Base-by-base conservation (phyloP, 306 rosid genomes). In the Inga oerstediana region DNA sequence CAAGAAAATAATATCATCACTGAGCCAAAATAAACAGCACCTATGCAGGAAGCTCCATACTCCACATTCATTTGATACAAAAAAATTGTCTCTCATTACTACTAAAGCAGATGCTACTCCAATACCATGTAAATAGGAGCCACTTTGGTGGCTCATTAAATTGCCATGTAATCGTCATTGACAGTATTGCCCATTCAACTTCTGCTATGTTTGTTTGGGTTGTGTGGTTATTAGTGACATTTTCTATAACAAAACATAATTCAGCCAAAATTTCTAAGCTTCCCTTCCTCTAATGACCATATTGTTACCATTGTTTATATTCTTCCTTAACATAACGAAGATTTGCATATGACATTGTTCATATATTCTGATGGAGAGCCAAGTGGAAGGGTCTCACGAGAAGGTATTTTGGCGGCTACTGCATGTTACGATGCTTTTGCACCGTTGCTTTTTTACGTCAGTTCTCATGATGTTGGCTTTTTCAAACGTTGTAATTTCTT, bases 341-440 rank as follows among this genome's bases (percentile, higher is more conserved):
- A 72, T 96, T 94, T 78, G 97, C 99, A 48, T 93, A 93, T 83
- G 99, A 96, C 87, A 91, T 96, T 76, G 97, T 89, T 86, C 98
- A 94, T 80, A 92, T 96, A 87, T 96, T 96, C 84, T 92, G 98
- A 91, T 81, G 70, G 80, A 61, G 44, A 78, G 59, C 20, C 41
- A 35, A 67, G 22, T 52, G 85, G 84, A 44, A 77, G 41, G 52
- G 66, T 73, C 48, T 44, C 0, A 17, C 56, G 30, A 59, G 76
- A 83, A 68, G 82, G 81, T 54, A 62, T 65, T 64, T 49, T 48
- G 69, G 79, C 70, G 27, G 74, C 41, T 65, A 64, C 67, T 35
- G 81, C 9, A 30, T 68, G 20, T 68, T 58, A 41, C 80, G 74
- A n/a, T 78, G 80, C 75, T 54, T 69, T 71, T 84, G 59, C 78